Percentiles rank a stretch among this genome's conserved stretches.
These are phyloP conservation scores for Eleusine indica DNA, from an alignment of 176 grass and related monocot genomes.

Conservation along the genomic window DNA sequence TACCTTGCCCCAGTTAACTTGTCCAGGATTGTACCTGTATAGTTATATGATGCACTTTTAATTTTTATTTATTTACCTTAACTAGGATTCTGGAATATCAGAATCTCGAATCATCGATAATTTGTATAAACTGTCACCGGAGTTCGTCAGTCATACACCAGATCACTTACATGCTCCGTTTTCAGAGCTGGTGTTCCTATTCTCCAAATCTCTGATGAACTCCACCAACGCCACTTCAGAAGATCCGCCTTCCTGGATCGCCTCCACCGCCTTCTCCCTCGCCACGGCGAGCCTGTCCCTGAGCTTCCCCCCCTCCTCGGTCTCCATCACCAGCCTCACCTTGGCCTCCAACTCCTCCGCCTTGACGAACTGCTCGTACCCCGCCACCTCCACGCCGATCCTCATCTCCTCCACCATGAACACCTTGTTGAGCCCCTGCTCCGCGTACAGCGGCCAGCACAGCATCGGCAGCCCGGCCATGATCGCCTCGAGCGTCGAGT, in stretches of 20 bases:
- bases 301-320: conserved; percentile 39
- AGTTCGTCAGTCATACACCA: not conserved
- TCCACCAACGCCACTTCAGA: conserved; percentile 34
- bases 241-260: conserved; percentile 32
- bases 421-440: conserved; percentile 67
- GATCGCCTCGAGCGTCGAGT: conserved; percentile 56
- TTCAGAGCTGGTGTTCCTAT: not conserved
- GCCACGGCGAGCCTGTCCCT: conserved; percentile 32
- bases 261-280: conserved; percentile 36
- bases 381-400: conserved; percentile 46
- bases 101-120: not conserved
- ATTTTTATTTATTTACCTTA: not conserved
- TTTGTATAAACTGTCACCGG: not conserved
- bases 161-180: conserved; percentile 8
- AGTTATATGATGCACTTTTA: too few species aligned
- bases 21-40: too few species aligned
- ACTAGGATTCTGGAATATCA: not conserved
- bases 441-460: conserved; percentile 72
- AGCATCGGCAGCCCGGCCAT: conserved; percentile 57
- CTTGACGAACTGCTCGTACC: conserved; percentile 46
- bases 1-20: not conserved
- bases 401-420: conserved; percentile 61
- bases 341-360: conserved; percentile 60
- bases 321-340: conserved; percentile 63
- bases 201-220: conserved; percentile 41